Evolutionary conservation across 2,329 filamentous ascomycete genomes (phyloP), one percentile per base, ranked within the genome.

Genomic region (Neonectria punicea): DNA sequence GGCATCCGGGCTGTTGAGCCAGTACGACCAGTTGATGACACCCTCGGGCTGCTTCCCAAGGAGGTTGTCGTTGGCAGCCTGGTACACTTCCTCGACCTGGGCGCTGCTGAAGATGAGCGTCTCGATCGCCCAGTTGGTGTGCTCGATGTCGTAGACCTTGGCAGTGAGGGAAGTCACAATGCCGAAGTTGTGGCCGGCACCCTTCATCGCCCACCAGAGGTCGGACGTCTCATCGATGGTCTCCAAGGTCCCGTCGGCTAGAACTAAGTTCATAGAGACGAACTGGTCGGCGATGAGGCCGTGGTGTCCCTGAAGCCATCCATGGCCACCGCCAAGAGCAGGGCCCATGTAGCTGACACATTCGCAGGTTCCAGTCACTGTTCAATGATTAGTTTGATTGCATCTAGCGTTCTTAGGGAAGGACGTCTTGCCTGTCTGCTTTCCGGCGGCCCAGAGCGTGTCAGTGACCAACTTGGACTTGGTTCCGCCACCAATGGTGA

Each of bases 11-110:
- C 80, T 77, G 53, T 80, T 80, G 25, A 82, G 73, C 80, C 81
- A 83, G 74, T 84, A 85, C 0, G 80, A 82, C 82, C 82, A 87
- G 73, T 86, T 84, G 65, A 83, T 81, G 18, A 87, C 64, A 39
- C 81, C 82, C 1, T 72, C 67, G 16, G 81, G 78, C 72, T 84
- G 82, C 4, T 77, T 81, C 43, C 79, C 78, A 6, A 83, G 71
- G 3, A 84, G 74, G 36, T 83, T 66, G 6, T 84, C 70, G 56
- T 87, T 87, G 30, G 80, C 80, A 2, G 79, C 76, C 7, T 80
- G 69, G 67, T 85, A 87, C 8, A 87, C 74, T 5, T 74, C 75
- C 65, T 85, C 83, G 8, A 87, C 80, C 59, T 86, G 81, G 34
- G 86, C 82, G 1, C 83, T 81, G 5, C 76, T 80, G 66, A 83